phyloP scores from a whole-genome alignment of 2,329 filamentous ascomycete genomes.

The Conoideocrella luteorostrata region DNA sequence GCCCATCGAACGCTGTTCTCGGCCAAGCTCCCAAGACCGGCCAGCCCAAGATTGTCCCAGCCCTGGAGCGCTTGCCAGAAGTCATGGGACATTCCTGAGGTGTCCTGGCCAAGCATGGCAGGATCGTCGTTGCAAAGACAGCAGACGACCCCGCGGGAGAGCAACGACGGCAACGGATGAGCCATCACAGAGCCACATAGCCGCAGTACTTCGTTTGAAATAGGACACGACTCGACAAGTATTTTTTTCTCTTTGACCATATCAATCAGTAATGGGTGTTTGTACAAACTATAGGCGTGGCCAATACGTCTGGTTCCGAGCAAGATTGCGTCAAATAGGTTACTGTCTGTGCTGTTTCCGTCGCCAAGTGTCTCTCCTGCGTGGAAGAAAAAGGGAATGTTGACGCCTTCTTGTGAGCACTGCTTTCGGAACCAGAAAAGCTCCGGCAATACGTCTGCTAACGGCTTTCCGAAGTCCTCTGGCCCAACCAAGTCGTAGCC shows the following conservation, averaged over 20 bases:
- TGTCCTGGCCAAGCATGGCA: slow-evolving; percentile 77
- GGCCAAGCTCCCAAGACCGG: slow-evolving; percentile 76
- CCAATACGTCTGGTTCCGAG: slow-evolving; percentile 85
- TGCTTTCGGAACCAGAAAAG: slow-evolving; percentile 91
- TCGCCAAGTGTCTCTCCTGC: slow-evolving; percentile 79
- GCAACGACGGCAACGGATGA: slow-evolving; percentile 75
- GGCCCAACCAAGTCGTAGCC: slow-evolving; percentile 89
- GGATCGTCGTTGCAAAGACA: slow-evolving; percentile 88
- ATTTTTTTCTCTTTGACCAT: slow-evolving; percentile 86
- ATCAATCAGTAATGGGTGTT: slow-evolving; percentile 83
- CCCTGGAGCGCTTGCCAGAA: slow-evolving; percentile 89
- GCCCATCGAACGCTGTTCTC: slow-evolving; percentile 93
- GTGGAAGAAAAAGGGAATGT: slow-evolving; percentile 93
- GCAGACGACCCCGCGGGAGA: slow-evolving; percentile 78
- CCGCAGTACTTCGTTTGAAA: slow-evolving; percentile 81
- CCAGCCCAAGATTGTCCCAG: slow-evolving; percentile 84
- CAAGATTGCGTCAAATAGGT: slow-evolving; percentile 83
- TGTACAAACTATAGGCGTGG: slow-evolving; percentile 82
- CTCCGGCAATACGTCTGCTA: slow-evolving; percentile 72
- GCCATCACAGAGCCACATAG: slow-evolving; percentile 69
- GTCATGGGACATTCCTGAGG: slow-evolving; percentile 79
- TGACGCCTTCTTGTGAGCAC: slow-evolving; percentile 68
- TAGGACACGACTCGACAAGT: slow-evolving; percentile 82
- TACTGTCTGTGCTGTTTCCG: slow-evolving; percentile 67
- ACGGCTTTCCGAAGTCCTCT: slow-evolving; percentile 71